phyloP scores from a whole-genome alignment of 192 early-diverging fungal genomes.

The Mortierella antarctica region DNA sequence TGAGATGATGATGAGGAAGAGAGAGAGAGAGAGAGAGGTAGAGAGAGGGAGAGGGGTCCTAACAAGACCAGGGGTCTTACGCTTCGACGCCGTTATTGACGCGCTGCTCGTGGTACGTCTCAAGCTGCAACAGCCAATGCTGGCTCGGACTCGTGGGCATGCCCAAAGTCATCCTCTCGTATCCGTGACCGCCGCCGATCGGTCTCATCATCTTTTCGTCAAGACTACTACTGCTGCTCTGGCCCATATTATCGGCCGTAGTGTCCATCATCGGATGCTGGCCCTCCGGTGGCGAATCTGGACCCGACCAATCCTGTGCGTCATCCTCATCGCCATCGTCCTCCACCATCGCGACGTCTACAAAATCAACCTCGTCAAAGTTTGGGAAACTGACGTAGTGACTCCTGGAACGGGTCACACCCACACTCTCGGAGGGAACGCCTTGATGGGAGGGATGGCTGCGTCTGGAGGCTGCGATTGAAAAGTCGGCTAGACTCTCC shows the following conservation, averaged over 20 bases:
- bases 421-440: background rate
- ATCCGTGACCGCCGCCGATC: background rate
- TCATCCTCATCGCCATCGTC: conserved; percentile 47
- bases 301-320: conserved; percentile 22
- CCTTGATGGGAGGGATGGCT: background rate
- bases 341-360: conserved; percentile 49
- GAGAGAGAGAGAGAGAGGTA: background rate
- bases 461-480: conserved; percentile 31
- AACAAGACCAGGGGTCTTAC: conserved; percentile 5
- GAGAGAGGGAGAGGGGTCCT: background rate
- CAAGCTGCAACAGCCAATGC: conserved; percentile 41
- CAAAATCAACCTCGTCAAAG: conserved; percentile 51
- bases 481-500: conserved; percentile 41
- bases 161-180: conserved; percentile 12
- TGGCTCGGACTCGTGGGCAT: conserved; percentile 47
- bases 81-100: conserved; percentile 21
- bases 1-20: background rate
- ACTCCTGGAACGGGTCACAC: conserved; percentile 40
- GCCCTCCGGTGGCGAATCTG: conserved; percentile 31
- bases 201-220: conserved; percentile 25
- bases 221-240: background rate
- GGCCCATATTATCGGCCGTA: background rate
- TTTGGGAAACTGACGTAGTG: conserved; percentile 53
- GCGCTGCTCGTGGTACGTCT: conserved; percentile 29
- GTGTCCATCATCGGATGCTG: conserved; percentile 3